Evolutionary conservation across 2,329 filamentous ascomycete species (phyloP).

Genomic region (Colletotrichum theobromicola): DNA sequence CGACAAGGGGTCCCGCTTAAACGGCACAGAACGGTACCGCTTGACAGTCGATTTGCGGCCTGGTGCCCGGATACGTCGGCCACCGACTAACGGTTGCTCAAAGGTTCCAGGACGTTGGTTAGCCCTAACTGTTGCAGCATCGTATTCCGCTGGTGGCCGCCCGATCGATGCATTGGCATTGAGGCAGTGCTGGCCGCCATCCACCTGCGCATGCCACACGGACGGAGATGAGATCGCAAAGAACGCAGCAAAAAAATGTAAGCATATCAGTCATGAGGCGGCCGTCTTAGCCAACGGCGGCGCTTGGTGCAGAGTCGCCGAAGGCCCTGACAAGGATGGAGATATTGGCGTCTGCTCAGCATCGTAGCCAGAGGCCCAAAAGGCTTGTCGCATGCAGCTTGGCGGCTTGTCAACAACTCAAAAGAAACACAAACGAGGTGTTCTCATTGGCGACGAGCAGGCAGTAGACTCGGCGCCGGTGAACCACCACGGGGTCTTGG

Average conservation of each 20-base stretch:
- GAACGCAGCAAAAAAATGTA: neutral
- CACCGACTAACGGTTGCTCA: neutral
- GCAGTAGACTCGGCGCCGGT: neutral
- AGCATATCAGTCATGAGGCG: neutral
- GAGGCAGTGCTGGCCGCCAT: slow-evolving; percentile 12
- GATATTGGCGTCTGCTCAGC: neutral
- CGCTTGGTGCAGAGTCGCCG: neutral
- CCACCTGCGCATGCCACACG: neutral
- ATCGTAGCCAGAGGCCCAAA: neutral
- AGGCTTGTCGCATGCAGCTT: neutral
- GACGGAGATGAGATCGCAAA: neutral
- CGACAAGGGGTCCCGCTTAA: slow-evolving; percentile 2
- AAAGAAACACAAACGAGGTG: neutral
- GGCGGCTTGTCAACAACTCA: neutral
- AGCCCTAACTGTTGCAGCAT: neutral
- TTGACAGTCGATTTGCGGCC: neutral
- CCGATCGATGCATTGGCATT: slow-evolving; percentile 14
- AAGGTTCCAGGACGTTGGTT: neutral
- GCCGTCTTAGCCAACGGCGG: neutral
- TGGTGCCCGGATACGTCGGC: slow-evolving; percentile 12
- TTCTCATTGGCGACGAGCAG: neutral
- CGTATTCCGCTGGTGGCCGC: neutral
- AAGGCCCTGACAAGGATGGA: neutral
- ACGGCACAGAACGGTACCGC: slow-evolving; percentile 9
- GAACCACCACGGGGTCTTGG: neutral